phyloP scores from a whole-genome alignment of 1,284 basidiomycete genomes.

The Ganoderma lingzhi region DNA sequence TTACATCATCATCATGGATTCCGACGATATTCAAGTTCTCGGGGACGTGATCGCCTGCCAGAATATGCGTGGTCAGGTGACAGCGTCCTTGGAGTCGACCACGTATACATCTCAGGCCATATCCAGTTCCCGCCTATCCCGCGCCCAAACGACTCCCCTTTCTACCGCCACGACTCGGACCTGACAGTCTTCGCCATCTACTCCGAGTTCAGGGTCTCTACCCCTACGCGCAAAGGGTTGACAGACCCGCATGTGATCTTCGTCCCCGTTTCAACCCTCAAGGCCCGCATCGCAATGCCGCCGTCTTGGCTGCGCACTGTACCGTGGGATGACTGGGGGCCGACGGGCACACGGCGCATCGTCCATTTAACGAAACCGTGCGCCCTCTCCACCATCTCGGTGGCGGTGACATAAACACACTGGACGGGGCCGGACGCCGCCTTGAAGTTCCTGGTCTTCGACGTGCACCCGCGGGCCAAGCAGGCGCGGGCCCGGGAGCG shows the following conservation, averaged over 20 bases:
- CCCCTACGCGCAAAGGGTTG: background rate
- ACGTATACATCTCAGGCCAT: background rate
- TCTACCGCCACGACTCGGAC: background rate
- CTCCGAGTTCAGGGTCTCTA: background rate
- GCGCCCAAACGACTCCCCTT: background rate
- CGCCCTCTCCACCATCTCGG: background rate
- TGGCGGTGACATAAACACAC: background rate
- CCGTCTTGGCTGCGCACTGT: background rate
- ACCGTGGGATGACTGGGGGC: background rate
- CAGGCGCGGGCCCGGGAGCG: background rate
- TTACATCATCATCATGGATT: background rate
- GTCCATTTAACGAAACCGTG: background rate
- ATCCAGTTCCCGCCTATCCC: background rate
- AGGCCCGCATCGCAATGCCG: background rate
- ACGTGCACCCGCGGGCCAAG: background rate
- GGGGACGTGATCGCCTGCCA: background rate
- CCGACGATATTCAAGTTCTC: background rate
- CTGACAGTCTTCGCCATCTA: background rate
- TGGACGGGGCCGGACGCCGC: background rate
- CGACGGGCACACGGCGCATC: background rate
- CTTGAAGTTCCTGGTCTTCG: background rate
- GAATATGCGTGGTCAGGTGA: background rate
- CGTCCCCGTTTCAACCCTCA: background rate
- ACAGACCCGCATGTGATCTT: background rate
- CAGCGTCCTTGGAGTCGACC: background rate